Evolutionary conservation across 1,284 basidiomycete genomes (phyloP).

Genomic region (Microbotryum violaceum): DNA sequence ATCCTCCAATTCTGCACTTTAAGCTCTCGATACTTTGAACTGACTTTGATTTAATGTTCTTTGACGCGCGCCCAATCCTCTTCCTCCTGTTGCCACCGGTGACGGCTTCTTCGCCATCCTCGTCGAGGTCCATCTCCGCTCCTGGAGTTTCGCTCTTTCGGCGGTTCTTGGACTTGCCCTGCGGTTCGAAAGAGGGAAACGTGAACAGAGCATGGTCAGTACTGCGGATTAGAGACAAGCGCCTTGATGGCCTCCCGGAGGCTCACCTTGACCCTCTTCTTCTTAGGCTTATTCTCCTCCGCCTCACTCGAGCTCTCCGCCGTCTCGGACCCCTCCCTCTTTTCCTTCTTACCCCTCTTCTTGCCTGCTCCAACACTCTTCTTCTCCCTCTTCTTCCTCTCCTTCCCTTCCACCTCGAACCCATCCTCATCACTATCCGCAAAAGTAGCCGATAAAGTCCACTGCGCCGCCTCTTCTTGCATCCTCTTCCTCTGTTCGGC

Average conservation of each 20-base stretch:
- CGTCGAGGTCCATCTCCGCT: conserved; percentile 23
- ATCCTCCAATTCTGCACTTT: too few relatives aligned
- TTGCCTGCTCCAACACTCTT: conserved; percentile 39
- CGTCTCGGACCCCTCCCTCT: conserved; percentile 46
- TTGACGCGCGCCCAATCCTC: conserved; percentile 1
- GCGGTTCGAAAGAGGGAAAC: background rate
- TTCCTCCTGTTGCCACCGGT: conserved; percentile 18
- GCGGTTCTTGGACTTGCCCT: conserved; percentile 9
- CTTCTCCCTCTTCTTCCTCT: conserved; percentile 41
- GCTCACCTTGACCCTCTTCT: conserved; percentile 33
- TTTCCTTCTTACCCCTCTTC: conserved; percentile 47
- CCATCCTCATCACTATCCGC: conserved; percentile 56
- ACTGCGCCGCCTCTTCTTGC: conserved; percentile 68
- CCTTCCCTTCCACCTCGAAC: conserved; percentile 64
- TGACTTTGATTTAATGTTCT: conserved; percentile 29
- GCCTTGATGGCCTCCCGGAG: too few relatives aligned
- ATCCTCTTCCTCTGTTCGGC: conserved; percentile 64
- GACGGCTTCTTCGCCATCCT: conserved; percentile 28
- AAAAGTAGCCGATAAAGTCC: conserved; percentile 47
- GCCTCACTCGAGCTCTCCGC: conserved; percentile 53
- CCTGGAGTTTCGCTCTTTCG: conserved; percentile 5
- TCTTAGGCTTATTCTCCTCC: conserved; percentile 45
- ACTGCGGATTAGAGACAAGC: background rate
- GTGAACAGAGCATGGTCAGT: background rate
- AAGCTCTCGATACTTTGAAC: background rate